Conservation (phyloP, 2,329 filamentous ascomycete genomes). For the Setomelanomma holmii region DNA sequence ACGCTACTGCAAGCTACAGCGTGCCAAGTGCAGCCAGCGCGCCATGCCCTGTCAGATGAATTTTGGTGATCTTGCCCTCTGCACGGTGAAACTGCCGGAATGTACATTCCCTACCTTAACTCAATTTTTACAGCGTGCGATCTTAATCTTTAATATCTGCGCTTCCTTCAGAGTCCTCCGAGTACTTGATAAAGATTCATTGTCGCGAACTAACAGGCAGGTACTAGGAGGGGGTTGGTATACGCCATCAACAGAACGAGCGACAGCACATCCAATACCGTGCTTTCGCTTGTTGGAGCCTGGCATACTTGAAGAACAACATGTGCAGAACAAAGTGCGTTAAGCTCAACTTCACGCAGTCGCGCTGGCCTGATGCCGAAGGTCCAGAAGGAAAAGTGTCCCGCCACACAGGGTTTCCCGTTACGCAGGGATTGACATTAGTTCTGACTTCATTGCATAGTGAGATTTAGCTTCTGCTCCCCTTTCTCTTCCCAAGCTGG, state of each 20-base stretch:
- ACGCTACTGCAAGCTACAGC: background rate
- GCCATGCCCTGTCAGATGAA: background rate
- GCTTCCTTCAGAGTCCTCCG: slow-evolving; percentile 3
- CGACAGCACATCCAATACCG: too few species aligned
- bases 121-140: slow-evolving; percentile 6
- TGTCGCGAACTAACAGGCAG: slow-evolving; percentile 7
- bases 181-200: background rate
- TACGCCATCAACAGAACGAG: slow-evolving; percentile 5
- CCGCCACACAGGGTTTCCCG: too few species aligned
- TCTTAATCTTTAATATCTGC: slow-evolving; percentile 4
- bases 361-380: too few species aligned
- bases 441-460: too few species aligned
- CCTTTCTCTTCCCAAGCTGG: slow-evolving; percentile 22
- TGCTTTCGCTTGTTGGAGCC: too few species aligned
- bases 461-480: slow-evolving; percentile 3
- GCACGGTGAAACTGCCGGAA: slow-evolving; percentile 14
- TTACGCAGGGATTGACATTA: too few species aligned
- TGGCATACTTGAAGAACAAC: too few species aligned
- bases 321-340: too few species aligned
- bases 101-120: slow-evolving; percentile 8
- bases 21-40: background rate
- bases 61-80: slow-evolving; percentile 8
- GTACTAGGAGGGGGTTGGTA: slow-evolving; percentile 5
- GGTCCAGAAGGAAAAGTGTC: too few species aligned
- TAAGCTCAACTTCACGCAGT: too few species aligned